Base-by-base conservation (phyloP, 306 rosid genomes). In the Gillenia trifoliata region DNA sequence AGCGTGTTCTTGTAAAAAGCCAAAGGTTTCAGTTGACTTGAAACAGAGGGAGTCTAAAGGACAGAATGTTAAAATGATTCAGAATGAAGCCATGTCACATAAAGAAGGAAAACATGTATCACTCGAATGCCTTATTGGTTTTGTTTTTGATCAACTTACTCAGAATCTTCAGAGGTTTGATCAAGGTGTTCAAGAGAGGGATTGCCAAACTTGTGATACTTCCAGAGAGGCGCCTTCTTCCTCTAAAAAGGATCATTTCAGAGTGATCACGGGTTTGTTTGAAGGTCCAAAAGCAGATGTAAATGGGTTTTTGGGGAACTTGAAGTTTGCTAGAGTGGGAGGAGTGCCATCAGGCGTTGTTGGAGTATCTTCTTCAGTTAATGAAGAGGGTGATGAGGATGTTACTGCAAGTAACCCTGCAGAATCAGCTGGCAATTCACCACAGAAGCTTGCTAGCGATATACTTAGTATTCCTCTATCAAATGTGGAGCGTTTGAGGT, bases 401-500 rank as follows among this genome's bases (percentile, higher is more conserved):
- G 77, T 70, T 59, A 64, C 79, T 75, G 73, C 74, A 82, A 90
- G 82, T 62, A 87, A 60, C 73, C 74, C 75, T 43, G 92, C 88
- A 72, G 99, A 90, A 72, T 71, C 75, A 33, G 88, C 84, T 54
- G 98, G 88, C 60, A 90, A 70, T 84, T 78, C 84, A 10, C 91
- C 96, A 0, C 99, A 90, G 90, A 95, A 90, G 86, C 80, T 90
- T 77, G 98, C 98, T 52, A 79, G 87, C 6, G 92, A 85, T 73
- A 77, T 95, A 74, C 85, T 95, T 73, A 92, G 97, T 67, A 88
- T 92, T 80, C 99, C 99, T 64, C 85, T 95, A 31, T 85, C 97
- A n/a, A 95, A 95, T 66, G 99, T 95, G 77, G 99, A 92, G 85
- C 99, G 99, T 72, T 80, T 95, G 82, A 90, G 85, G 86, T 86